A percentile compares a stretch with the other conserved stretches of the same genome.
These are phyloP conservation scores for Coffea eugenioides DNA, from an alignment of 257 asterid genomes.

Conservation along the genomic window DNA sequence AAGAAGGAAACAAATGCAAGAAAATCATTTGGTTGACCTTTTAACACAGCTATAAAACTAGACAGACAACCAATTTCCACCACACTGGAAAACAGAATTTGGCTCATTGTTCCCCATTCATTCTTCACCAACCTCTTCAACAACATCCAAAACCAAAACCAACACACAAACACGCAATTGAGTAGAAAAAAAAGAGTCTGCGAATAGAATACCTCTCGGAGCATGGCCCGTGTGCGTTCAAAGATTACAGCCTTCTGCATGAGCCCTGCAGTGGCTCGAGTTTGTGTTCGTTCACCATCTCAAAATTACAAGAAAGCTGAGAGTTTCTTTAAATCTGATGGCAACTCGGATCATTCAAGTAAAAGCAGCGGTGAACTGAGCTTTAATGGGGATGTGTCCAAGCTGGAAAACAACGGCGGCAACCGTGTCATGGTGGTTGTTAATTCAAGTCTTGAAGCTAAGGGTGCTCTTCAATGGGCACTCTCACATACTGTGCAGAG, in stretches of 20 bases:
- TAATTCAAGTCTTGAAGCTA: conserved; percentile 58
- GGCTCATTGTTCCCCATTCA: not conserved
- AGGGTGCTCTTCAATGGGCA: conserved; percentile 82
- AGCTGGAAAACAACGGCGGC: conserved; percentile 38
- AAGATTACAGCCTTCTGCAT: conserved; percentile 52
- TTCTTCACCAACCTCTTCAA: not conserved
- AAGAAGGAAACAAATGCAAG: conserved; percentile 30
- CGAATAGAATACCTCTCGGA: not conserved
- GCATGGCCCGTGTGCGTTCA: conserved; percentile 20
- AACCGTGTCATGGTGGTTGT: conserved; percentile 90
- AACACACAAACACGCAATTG: conserved; percentile 12
- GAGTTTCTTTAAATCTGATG: conserved; percentile 32
- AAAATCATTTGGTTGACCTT: conserved; percentile 40
- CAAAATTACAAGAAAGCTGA: conserved; percentile 31
- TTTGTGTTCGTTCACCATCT: conserved; percentile 58
- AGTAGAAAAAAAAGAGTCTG: not conserved
- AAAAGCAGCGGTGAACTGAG: conserved; percentile 36
- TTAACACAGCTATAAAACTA: not conserved
- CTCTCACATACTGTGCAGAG: conserved; percentile 76
- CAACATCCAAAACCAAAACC: not conserved
- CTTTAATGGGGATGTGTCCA: conserved; percentile 31
- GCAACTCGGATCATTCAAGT: conserved; percentile 35
- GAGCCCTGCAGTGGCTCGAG: conserved; percentile 41
- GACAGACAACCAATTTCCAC: not conserved
- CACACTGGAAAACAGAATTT: not conserved